A percentile compares a stretch with the other conserved stretches of the same genome.
phyloP scores from a whole-genome alignment of 1,284 basidiomycete species.

The Boletus hoseneyae region DNA sequence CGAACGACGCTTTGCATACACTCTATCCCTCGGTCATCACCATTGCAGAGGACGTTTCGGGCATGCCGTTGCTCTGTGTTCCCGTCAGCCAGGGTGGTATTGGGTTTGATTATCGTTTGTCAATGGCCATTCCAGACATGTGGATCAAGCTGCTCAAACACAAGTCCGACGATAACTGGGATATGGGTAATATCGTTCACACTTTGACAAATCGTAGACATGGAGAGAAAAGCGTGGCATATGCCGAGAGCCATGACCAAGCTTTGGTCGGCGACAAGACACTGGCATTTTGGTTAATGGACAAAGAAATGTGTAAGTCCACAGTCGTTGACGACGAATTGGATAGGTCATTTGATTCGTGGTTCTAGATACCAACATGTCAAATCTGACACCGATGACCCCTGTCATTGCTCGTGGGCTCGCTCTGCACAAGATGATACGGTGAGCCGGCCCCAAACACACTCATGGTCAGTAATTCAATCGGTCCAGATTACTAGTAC shows the following conservation, averaged over 20 bases:
- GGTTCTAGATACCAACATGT: conserved; percentile 87
- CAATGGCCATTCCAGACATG: conserved; percentile 99
- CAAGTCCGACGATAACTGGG: conserved; percentile 84
- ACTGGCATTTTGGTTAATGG: conserved; percentile 98
- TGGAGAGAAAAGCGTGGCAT: conserved; percentile 90
- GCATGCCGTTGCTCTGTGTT: conserved; percentile 93
- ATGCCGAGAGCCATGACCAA: conserved; percentile 97
- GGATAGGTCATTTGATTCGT: conserved; percentile 33
- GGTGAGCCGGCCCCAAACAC: conserved; percentile 47
- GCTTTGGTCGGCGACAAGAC: conserved; percentile 98
- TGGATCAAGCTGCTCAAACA: conserved; percentile 99
- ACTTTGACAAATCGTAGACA: conserved; percentile 90
- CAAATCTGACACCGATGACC: conserved; percentile 83
- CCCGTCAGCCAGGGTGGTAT: conserved; percentile 83
- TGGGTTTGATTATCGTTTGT: conserved; percentile 96
- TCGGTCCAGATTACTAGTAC: conserved; percentile 72
- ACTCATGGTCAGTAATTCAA: conserved; percentile 1
- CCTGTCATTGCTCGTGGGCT: conserved; percentile 87
- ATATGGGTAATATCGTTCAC: conserved; percentile 83
- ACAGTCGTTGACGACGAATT: conserved; percentile 18
- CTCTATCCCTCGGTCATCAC: conserved; percentile 82
- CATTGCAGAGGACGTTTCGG: conserved; percentile 97
- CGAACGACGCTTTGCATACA: conserved; percentile 86
- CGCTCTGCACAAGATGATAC: conserved; percentile 96
- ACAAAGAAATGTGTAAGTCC: conserved; percentile 93